phyloP scores from a whole-genome alignment of 176 grass and related monocot genomes.

The Eragrostis curvula region DNA sequence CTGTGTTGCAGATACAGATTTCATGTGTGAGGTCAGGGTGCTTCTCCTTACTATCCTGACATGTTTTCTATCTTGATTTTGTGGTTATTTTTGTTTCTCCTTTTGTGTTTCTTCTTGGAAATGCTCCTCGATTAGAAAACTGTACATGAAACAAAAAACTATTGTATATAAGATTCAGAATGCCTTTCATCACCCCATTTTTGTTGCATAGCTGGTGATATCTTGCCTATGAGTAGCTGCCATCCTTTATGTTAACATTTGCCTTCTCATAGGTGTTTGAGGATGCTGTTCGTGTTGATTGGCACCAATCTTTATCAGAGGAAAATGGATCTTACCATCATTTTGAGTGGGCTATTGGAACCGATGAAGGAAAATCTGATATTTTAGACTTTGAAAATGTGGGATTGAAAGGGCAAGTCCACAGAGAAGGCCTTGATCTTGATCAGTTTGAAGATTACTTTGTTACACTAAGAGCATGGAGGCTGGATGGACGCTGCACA shows the following conservation, averaged over 20 bases:
- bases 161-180: not conserved
- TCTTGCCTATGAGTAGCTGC: not conserved
- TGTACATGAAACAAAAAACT: not conserved
- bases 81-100: not conserved
- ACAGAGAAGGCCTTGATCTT: slow-evolving; percentile 70
- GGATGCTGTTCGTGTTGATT: slow-evolving; percentile 72
- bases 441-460: slow-evolving; percentile 59
- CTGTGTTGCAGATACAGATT: slow-evolving; percentile 80
- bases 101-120: not conserved
- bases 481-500: slow-evolving; percentile 48
- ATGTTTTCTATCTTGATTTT: not conserved
- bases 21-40: slow-evolving; percentile 70
- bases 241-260: not conserved
- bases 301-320: slow-evolving; percentile 63
- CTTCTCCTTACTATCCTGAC: not conserved
- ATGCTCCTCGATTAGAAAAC: not conserved
- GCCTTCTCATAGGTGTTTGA: slow-evolving; percentile 64
- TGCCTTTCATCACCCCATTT: not conserved
- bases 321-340: slow-evolving; percentile 61
- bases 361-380: slow-evolving; percentile 76
- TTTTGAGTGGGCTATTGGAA: slow-evolving; percentile 91
- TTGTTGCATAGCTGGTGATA: not conserved
- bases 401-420: slow-evolving; percentile 62
- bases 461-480: slow-evolving; percentile 66
- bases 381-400: slow-evolving; percentile 80